Evolutionary conservation across 768 basidiomycete species (phyloP).

Genomic region (Termitomyces sp.): DNA sequence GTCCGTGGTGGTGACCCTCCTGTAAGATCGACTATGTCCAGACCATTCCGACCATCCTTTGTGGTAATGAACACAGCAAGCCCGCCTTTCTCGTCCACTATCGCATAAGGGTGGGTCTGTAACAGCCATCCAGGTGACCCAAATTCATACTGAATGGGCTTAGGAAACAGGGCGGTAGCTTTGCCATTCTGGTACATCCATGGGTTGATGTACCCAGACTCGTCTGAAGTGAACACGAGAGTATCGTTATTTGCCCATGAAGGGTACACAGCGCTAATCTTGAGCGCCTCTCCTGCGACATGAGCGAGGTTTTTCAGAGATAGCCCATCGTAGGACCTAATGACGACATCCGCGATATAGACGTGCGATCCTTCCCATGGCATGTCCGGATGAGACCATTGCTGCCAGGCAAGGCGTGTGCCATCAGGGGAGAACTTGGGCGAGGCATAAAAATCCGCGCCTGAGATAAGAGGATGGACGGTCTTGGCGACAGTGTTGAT

Average conservation of each 20-base stretch:
- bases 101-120: constrained; percentile 43
- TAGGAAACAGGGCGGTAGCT: constrained; percentile 35
- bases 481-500: constrained; percentile 47
- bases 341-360: constrained; percentile 43
- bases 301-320: constrained; percentile 32
- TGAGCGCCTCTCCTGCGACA: constrained; percentile 50
- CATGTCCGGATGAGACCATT: constrained; percentile 28
- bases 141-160: constrained; percentile 53
- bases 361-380: constrained; percentile 24
- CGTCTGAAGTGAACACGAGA: constrained; percentile 64
- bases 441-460: constrained; percentile 74
- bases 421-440: constrained; percentile 24
- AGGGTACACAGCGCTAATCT: constrained; percentile 57
- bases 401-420: constrained; percentile 22
- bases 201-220: constrained; percentile 66
- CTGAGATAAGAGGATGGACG: constrained; percentile 43
- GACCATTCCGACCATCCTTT: constrained; percentile 37
- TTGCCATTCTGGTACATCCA: constrained; percentile 43
- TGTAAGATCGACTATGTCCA: constrained; percentile 37
- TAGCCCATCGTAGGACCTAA: constrained; percentile 22
- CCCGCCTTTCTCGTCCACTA: constrained; percentile 34
- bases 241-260: constrained; percentile 53
- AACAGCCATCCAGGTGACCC: constrained; percentile 55
- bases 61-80: constrained; percentile 35
- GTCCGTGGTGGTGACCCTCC: constrained; percentile 24